These are phyloP conservation scores for Fusarium albosuccineum DNA, from an alignment of 2,329 filamentous ascomycete species.

Conservation along the genomic window DNA sequence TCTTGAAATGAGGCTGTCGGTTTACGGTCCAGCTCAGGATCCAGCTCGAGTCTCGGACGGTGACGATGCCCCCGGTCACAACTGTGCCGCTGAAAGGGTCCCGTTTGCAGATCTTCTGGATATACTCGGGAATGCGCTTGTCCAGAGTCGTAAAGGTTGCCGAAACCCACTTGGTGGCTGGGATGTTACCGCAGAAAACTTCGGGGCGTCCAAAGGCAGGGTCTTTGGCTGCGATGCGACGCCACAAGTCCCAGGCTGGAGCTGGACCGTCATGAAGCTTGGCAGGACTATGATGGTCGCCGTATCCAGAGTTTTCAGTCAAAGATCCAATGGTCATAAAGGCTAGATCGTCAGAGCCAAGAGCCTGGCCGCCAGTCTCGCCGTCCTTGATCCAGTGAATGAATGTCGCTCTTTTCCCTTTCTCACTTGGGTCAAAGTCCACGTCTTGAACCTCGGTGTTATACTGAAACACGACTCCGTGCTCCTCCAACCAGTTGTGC, in stretches of 20 bases:
- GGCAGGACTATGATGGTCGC: slow-evolving; percentile 22
- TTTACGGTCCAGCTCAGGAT: slow-evolving; percentile 33
- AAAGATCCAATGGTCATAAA: slow-evolving; percentile 31
- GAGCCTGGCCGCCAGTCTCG: slow-evolving; percentile 10
- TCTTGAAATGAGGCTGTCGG: slow-evolving; percentile 32
- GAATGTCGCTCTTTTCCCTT: slow-evolving; percentile 20
- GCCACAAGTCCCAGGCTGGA: slow-evolving; percentile 30
- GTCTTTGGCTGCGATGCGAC: slow-evolving; percentile 24
- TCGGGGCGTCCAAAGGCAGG: slow-evolving; percentile 24
- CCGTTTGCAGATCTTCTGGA: slow-evolving; percentile 33
- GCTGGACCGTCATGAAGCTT: slow-evolving; percentile 17
- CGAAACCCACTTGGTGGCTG: slow-evolving; percentile 53
- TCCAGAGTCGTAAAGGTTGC: slow-evolving; percentile 57
- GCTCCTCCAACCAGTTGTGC: slow-evolving; percentile 26
- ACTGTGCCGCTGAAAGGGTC: slow-evolving; percentile 49
- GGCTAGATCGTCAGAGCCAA: slow-evolving; percentile 14
- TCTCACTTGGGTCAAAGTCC: slow-evolving; percentile 16
- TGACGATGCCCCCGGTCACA: slow-evolving; percentile 53
- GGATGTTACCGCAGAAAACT: slow-evolving; percentile 24
- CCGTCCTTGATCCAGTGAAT: slow-evolving; percentile 22
- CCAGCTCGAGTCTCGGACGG: slow-evolving; percentile 27
- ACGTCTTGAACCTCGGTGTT: slow-evolving; percentile 23
- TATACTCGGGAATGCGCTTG: slow-evolving; percentile 36
- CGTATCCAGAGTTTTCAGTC: slow-evolving; percentile 24
- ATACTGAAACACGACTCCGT: slow-evolving; percentile 30